Base-by-base conservation (phyloP, 2,329 filamentous ascomycete species). In the Phaeomoniella chlamydospora region DNA sequence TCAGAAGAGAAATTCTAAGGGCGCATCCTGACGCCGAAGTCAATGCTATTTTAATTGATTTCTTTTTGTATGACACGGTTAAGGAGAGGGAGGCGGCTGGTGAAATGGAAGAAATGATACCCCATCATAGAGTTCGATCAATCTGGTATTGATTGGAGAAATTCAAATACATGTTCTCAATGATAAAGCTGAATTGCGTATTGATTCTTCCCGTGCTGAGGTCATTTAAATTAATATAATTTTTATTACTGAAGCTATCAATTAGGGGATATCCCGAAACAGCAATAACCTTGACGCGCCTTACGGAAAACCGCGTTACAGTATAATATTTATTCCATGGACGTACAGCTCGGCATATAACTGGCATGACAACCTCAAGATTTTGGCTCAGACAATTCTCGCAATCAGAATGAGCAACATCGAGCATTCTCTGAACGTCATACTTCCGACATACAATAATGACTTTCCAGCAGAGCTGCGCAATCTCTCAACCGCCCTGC, bases 11-110 rank as follows among this genome's bases (percentile, higher is more conserved):
- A 54, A 96, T 98, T 35, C 51, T 77, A 38, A 70, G 67, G 32
- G 58, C 73, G 11, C 75, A 94, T 49, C 82, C 86, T 1, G 41
- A 40, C 22, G 39, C 37, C 31, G 60, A 62, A 12, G 56, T 80
- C 43, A 98, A 98, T 53, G 87, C 90, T 16, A 84, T 96, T 29
- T 58, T 98, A 48, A 90, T 98, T 43, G 90, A 98, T 57, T 98
- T 96, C 59, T 94, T 94, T 57, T 64, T 98, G 37, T 98, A 98
- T 53, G 90, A 98, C 59, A 76, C 80, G 13, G 86, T 90, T 61
- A 98, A 96, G 56, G 80, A 85, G 65, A 75, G 37, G 56, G 47
- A 53, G 41, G 63, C 61, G 41, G 53, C 53, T 19, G 31, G 39
- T 67, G 37, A 9, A 14, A 40, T 36, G 45, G 15, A 54, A 50